phyloP scores from a whole-genome alignment of 129 eudicot genomes.

The Heracleum sosnowskyi region DNA sequence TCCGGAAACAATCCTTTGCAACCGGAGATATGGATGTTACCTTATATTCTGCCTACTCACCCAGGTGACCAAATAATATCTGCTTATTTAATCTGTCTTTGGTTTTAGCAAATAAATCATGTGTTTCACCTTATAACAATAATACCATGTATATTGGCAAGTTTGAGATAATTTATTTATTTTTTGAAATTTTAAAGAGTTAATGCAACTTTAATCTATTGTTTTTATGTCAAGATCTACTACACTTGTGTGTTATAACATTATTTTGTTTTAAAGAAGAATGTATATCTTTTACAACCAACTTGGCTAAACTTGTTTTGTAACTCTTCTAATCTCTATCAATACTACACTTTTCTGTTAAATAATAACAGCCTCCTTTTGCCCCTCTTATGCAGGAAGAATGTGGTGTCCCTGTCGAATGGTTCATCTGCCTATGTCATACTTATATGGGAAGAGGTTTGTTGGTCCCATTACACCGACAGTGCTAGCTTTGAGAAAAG shows the following conservation, averaged over 20 bases:
- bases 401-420: conserved; percentile 60
- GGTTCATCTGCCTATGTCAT: conserved; percentile 97
- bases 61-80: conserved; percentile 33
- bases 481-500: conserved; percentile 54
- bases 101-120: not conserved
- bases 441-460: conserved; percentile 82
- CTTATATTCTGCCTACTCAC: conserved; percentile 26
- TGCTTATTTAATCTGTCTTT: not conserved
- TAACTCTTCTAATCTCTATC: not conserved
- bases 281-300: too few species aligned
- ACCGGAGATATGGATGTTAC: conserved; percentile 68
- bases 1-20: conserved; percentile 27
- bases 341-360: not conserved
- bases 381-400: conserved; percentile 26
- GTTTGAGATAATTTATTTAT: too few species aligned
- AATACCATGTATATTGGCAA: too few species aligned
- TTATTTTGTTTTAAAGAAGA: too few species aligned
- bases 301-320: not conserved
- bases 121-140: too few species aligned
- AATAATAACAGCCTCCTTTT: not conserved
- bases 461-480: conserved; percentile 86
- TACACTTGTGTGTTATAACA: not conserved
- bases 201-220: not conserved
- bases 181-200: too few species aligned
- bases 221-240: not conserved